Conservation (phyloP, 1,284 basidiomycete genomes). For the Schizophyllum commune region DNA sequence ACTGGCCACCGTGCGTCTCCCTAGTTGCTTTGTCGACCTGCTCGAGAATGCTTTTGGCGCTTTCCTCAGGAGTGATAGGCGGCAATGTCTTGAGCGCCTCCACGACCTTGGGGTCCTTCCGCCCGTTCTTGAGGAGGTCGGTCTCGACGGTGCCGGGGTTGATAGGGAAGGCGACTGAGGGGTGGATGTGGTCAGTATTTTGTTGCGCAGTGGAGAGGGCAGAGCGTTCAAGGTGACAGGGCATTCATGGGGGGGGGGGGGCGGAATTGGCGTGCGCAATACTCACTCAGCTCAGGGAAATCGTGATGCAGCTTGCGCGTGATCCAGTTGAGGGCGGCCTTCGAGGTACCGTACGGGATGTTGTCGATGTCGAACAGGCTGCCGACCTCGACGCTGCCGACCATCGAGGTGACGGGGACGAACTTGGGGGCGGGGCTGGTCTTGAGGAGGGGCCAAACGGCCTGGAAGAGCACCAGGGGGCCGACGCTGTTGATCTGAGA, state of each 20-base stretch:
- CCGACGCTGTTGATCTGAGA: constrained; percentile 1
- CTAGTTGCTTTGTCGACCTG: neutral
- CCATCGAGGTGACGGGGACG: neutral
- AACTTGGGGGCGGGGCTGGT: neutral
- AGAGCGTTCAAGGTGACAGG: no score
- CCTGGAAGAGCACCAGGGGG: constrained; percentile 1
- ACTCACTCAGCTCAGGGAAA: neutral
- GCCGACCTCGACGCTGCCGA: neutral
- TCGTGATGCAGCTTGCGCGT: neutral
- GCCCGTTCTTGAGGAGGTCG: neutral
- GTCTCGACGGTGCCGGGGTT: neutral
- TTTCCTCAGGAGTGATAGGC: neutral
- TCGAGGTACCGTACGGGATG: neutral
- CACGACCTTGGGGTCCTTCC: neutral
- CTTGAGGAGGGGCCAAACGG: neutral
- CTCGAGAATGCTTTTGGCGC: neutral
- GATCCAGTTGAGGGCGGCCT: neutral
- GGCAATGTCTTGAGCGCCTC: neutral
- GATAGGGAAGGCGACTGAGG: neutral
- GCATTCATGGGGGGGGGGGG: no score
- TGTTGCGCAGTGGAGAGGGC: no score
- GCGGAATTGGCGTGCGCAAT: no score
- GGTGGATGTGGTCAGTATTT: no score
- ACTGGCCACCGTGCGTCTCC: neutral
- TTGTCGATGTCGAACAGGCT: neutral